Base-by-base conservation (phyloP, 2,329 filamentous ascomycete species). In the Lachnellula hyalina region DNA sequence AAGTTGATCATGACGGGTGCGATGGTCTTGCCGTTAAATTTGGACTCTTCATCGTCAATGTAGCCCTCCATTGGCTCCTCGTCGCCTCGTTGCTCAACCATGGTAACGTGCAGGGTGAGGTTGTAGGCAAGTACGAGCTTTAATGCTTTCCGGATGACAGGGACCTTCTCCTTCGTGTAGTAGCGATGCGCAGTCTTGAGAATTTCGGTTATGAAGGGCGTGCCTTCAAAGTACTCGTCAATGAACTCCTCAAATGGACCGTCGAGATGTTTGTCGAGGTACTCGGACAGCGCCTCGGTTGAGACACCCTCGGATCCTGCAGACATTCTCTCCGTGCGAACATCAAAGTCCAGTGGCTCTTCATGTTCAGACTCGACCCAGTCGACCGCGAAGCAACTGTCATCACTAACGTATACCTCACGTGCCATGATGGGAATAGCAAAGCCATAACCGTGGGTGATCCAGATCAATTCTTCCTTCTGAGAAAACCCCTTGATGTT, bases 1-100 rank as follows among this genome's bases (percentile, higher is more conserved):
- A 96, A 96, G 79, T 96, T 97, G 82, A 97, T 95, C 92, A 97
- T 96, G 70, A 96, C 92, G 12, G 93, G 93, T 15, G 93, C 93
- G 60, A 96, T 85, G 36, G 87, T 92, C 77, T 93, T 93, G 68
- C 92, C 92, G 65, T 82, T 87, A 78, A 87, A 96, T 71, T 90
- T 94, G 62, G 90, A 96, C 52, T 86, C 83, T 66, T 89, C 84
- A 67, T 94, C 89, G 50, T 93, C 85, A 61, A 97, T 93, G 75
- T 89, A 87, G 61, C 92, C 93, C 52, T 89, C 80, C 69, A 92
- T 78, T 23, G 78, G 75, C 60, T 90, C 84, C 67, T 96, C 90
- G 14, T 90, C 86, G 19, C 89, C 89, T 56, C 94, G 82, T 63
- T 90, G 90, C 74, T 96, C 90, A 25, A 96, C 87, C 82, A 96